phyloP scores from a whole-genome alignment of 2,329 filamentous ascomycete species.

The Bipolaris sorokiniana region DNA sequence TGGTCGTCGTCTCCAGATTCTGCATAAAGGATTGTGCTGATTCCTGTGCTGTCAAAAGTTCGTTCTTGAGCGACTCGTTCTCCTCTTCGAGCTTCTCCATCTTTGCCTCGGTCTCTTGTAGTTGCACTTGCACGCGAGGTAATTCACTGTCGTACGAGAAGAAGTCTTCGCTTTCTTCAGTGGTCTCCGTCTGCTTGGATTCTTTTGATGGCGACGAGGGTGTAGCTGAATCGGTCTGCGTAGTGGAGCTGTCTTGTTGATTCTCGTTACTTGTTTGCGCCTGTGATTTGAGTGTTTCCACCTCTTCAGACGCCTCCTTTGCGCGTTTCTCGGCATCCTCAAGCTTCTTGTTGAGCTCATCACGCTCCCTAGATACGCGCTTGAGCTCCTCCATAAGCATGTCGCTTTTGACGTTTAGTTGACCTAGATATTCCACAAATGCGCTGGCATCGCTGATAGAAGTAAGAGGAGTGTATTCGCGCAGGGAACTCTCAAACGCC shows the following conservation, averaged over 20 bases:
- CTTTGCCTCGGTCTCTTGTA: constrained; percentile 72
- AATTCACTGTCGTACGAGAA: constrained; percentile 93
- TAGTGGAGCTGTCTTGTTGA: constrained; percentile 36
- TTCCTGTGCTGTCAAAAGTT: constrained; percentile 74
- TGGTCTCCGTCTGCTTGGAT: constrained; percentile 32
- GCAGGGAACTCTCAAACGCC: constrained; percentile 87
- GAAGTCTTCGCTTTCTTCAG: constrained; percentile 70
- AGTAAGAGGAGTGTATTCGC: constrained; percentile 89
- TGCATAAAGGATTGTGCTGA: constrained; percentile 58
- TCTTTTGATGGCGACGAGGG: constrained; percentile 36
- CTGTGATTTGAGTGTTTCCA: constrained; percentile 59
- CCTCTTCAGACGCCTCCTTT: constrained; percentile 67
- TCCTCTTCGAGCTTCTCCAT: constrained; percentile 73
- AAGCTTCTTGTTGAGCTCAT: constrained; percentile 77
- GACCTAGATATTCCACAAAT: constrained; percentile 86
- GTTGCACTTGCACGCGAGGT: constrained; percentile 76
- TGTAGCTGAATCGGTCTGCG: constrained; percentile 33
- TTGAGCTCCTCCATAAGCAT: constrained; percentile 96
- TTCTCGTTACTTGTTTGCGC: constrained; percentile 20
- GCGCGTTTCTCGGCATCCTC: constrained; percentile 71
- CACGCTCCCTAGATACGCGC: constrained; percentile 79
- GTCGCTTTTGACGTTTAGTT: constrained; percentile 82
- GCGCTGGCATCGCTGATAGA: constrained; percentile 86
- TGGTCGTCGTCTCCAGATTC: constrained; percentile 70
- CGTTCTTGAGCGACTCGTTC: constrained; percentile 70